Evolutionary conservation across 2,329 filamentous ascomycete species (phyloP).

Genomic region (Ophiostoma triangulosporum): DNA sequence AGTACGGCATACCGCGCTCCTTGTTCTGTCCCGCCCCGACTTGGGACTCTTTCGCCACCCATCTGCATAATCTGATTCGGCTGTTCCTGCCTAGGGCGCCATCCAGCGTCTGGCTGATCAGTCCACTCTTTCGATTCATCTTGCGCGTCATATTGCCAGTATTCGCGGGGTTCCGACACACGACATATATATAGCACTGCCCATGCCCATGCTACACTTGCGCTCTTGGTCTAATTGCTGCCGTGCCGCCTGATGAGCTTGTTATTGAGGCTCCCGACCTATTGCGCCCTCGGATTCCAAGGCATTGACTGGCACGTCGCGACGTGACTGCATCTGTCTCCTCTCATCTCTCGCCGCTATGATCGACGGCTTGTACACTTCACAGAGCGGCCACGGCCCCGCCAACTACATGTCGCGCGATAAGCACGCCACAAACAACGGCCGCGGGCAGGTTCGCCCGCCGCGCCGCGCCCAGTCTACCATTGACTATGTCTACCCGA

Average conservation of each 20-base stretch:
- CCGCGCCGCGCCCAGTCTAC: conserved; percentile 34
- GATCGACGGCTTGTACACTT: background rate
- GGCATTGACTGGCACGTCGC: background rate
- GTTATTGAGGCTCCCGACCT: background rate
- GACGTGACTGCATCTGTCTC: background rate
- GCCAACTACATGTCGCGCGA: background rate
- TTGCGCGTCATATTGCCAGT: background rate
- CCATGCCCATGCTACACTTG: background rate
- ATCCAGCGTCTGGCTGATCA: background rate
- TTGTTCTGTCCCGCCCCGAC: too few species aligned
- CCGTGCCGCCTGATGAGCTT: conserved; percentile 1
- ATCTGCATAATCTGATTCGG: too few species aligned
- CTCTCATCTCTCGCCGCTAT: background rate
- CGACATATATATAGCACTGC: background rate
- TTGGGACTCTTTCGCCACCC: too few species aligned
- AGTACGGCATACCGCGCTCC: too few species aligned
- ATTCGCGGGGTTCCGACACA: background rate
- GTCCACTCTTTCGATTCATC: background rate
- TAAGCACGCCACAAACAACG: conserved; percentile 15
- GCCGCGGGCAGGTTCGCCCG: conserved; percentile 21
- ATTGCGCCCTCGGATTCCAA: background rate
- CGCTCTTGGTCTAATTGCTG: background rate
- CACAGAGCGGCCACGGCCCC: background rate
- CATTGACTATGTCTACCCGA: conserved; percentile 28
- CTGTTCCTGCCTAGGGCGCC: too few species aligned